phyloP scores from a whole-genome alignment of 345 rosid species.

The Bruguiera parviflora region DNA sequence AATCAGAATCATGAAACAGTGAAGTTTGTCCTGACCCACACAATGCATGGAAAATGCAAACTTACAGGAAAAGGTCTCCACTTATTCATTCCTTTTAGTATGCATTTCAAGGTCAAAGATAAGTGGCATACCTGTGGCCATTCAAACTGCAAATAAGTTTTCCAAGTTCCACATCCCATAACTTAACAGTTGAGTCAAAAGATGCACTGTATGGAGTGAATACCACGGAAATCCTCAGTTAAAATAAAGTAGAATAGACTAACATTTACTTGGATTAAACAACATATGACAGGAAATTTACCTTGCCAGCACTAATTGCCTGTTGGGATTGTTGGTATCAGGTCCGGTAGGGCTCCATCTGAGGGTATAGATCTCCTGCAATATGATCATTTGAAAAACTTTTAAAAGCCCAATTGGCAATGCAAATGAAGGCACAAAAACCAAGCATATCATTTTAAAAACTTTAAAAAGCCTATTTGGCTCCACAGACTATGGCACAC shows the following conservation, averaged over 20 bases:
- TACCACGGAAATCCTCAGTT: background rate
- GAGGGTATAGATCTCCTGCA: conserved; percentile 85
- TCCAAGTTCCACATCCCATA: conserved; percentile 96
- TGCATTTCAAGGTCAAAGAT: background rate
- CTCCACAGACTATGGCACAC: too few relatives aligned
- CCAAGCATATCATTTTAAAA: background rate
- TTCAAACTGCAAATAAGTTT: conserved; percentile 78
- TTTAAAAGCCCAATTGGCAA: background rate
- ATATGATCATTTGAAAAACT: background rate
- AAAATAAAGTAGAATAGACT: background rate
- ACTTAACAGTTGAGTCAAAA: conserved; percentile 92
- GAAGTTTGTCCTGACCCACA: too few relatives aligned
- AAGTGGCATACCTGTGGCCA: conserved; percentile 72
- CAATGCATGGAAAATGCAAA: too few relatives aligned
- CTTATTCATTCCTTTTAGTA: too few relatives aligned
- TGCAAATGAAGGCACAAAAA: too few relatives aligned
- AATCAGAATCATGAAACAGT: too few relatives aligned
- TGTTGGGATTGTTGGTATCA: conserved; percentile 93
- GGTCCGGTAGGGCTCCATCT: conserved; percentile 97
- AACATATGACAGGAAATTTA: conserved; percentile 16
- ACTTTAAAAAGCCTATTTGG: background rate
- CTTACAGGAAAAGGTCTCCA: too few relatives aligned
- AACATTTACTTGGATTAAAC: background rate
- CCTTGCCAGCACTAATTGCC: conserved; percentile 85
- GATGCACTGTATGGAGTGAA: conserved; percentile 67